These are phyloP conservation scores for Elsinoe australis DNA, from an alignment of 2,329 filamentous ascomycete genomes.

Conservation along the genomic window DNA sequence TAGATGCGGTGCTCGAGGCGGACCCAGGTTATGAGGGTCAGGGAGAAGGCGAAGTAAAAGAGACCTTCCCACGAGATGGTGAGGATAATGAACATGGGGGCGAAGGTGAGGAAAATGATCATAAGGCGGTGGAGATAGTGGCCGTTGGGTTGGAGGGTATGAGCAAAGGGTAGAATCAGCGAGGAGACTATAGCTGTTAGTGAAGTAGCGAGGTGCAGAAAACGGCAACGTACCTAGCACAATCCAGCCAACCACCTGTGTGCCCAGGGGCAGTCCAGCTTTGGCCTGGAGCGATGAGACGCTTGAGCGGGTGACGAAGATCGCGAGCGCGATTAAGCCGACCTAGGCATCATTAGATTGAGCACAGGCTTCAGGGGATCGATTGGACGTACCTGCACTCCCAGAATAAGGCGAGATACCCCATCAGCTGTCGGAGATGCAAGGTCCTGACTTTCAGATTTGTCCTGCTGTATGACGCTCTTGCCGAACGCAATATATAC, in stretches of 20 bases:
- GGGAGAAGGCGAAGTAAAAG: slow-evolving; percentile 86
- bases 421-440: slow-evolving; percentile 32
- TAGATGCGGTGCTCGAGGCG: slow-evolving; percentile 78
- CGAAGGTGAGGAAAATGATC: slow-evolving; percentile 85
- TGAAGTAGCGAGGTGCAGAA: slow-evolving; percentile 16
- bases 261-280: slow-evolving; percentile 74
- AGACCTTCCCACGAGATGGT: slow-evolving; percentile 96
- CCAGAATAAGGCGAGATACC: slow-evolving; percentile 54
- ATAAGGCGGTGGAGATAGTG: slow-evolving; percentile 86
- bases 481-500: slow-evolving; percentile 77
- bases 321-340: slow-evolving; percentile 70
- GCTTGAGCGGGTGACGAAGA: slow-evolving; percentile 80
- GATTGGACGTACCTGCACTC: slow-evolving; percentile 50
- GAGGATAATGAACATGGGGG: slow-evolving; percentile 88
- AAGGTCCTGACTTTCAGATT: slow-evolving; percentile 28
- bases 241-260: slow-evolving; percentile 78
- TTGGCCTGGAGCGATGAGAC: slow-evolving; percentile 78
- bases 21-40: slow-evolving; percentile 79
- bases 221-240: slow-evolving; percentile 54
- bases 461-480: slow-evolving; percentile 42
- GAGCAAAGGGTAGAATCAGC: slow-evolving; percentile 69
- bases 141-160: slow-evolving; percentile 69
- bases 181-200: slow-evolving; percentile 52
- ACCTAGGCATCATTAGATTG: slow-evolving; percentile 39
- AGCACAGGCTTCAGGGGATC: slow-evolving; percentile 11